Conservation (phyloP, 148 eudicot species). For the Polygonum maritimum region DNA sequence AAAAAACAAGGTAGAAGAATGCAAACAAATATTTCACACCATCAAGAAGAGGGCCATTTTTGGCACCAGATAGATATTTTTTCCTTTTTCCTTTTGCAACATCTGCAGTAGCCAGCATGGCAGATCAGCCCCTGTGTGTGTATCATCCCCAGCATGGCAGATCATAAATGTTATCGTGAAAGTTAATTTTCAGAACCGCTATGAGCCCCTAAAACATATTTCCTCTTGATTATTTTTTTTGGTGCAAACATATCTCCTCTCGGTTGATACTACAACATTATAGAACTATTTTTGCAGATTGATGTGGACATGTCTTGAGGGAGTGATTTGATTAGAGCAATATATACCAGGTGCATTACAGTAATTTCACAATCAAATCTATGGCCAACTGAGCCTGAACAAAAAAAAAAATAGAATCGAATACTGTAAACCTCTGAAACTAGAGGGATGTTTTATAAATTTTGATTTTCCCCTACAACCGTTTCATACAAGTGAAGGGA, state of each 20-base stretch:
- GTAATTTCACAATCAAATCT: background rate
- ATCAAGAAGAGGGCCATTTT: background rate
- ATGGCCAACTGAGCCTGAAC: background rate
- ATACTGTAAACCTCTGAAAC: background rate
- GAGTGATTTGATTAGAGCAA: background rate
- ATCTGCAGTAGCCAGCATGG: background rate
- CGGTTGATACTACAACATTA: background rate
- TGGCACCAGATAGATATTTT: background rate
- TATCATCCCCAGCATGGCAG: background rate
- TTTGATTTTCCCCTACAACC: background rate
- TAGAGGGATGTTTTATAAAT: background rate
- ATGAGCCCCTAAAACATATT: background rate
- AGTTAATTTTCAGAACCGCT: background rate
- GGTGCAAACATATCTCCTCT: background rate
- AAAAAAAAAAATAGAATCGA: background rate
- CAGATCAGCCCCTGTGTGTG: background rate
- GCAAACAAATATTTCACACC: background rate
- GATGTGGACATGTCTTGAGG: background rate
- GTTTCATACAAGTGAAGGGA: background rate
- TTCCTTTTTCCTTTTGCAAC: background rate
- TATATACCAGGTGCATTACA: background rate
- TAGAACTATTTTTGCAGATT: background rate
- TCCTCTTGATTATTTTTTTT: background rate
- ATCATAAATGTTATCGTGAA: background rate
- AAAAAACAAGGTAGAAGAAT: background rate